phyloP scores from a whole-genome alignment of 148 eudicot genomes.

The Simmondsia chinensis region DNA sequence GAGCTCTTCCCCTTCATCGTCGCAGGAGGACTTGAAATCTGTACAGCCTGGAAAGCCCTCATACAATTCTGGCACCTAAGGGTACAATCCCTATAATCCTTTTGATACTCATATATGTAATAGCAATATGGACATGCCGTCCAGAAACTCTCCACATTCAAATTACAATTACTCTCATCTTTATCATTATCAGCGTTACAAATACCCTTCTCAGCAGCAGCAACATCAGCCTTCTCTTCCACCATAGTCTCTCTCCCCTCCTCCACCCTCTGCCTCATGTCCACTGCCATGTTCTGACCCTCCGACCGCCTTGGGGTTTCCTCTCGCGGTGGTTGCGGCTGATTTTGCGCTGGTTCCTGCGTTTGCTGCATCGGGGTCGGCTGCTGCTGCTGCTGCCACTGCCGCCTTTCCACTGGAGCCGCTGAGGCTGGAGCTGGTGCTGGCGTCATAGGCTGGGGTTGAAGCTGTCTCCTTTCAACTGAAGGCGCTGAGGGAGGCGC shows the following conservation, averaged over 20 bases:
- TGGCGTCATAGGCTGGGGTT: slow-evolving; percentile 3
- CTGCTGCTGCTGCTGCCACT: slow-evolving; percentile 8
- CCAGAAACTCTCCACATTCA: slow-evolving; percentile 42
- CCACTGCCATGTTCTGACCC: too few relatives aligned
- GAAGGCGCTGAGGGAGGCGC: too few relatives aligned
- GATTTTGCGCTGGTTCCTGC: slow-evolving; percentile 18
- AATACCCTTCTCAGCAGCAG: too few relatives aligned
- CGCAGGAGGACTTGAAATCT: slow-evolving; percentile 48
- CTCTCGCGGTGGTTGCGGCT: too few relatives aligned
- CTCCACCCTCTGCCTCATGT: too few relatives aligned
- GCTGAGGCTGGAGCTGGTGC: slow-evolving; percentile 2
- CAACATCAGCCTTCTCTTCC: too few relatives aligned
- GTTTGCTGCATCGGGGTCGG: slow-evolving; percentile 21
- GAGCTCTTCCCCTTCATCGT: slow-evolving; percentile 19
- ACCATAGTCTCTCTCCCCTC: too few relatives aligned
- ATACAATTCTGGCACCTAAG: slow-evolving; percentile 77
- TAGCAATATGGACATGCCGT: slow-evolving; percentile 90
- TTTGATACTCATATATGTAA: slow-evolving; percentile 58
- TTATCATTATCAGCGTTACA: neutral
- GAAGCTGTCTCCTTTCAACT: too few relatives aligned
- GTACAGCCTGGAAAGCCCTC: slow-evolving; percentile 71
- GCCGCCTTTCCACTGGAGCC: neutral
- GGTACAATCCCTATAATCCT: slow-evolving; percentile 46
- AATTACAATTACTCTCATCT: neutral
- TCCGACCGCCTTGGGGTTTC: too few relatives aligned